Conservation (phyloP, 2,329 filamentous ascomycete genomes). For the Colletotrichum kahawae region DNA sequence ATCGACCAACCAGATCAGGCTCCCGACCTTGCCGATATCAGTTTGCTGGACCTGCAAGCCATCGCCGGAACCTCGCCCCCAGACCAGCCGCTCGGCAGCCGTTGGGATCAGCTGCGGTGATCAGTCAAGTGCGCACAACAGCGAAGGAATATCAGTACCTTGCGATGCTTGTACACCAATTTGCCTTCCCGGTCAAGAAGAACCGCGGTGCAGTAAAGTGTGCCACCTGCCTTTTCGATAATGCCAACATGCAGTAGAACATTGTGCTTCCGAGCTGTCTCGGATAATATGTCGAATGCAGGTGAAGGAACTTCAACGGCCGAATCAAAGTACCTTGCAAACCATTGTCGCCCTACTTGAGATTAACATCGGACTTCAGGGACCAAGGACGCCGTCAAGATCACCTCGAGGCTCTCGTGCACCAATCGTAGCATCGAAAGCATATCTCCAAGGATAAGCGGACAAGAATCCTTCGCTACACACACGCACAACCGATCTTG, state of each 20-base stretch:
- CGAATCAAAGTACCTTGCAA: slow-evolving; percentile 42
- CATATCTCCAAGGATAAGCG: slow-evolving; percentile 47
- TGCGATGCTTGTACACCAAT: slow-evolving; percentile 40
- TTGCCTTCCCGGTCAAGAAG: slow-evolving; percentile 40
- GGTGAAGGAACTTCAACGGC: slow-evolving; percentile 42
- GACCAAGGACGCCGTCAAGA: neutral
- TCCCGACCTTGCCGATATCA: slow-evolving; percentile 44
- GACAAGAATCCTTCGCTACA: slow-evolving; percentile 42
- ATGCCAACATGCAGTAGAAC: slow-evolving; percentile 42
- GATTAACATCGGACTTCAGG: neutral
- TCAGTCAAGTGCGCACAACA: neutral
- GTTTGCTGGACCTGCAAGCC: slow-evolving; percentile 42
- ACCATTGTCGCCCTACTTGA: slow-evolving; percentile 42
- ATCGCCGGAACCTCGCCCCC: slow-evolving; percentile 51
- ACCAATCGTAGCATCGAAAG: slow-evolving; percentile 47
- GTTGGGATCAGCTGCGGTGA: slow-evolving; percentile 37
- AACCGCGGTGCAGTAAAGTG: slow-evolving; percentile 44
- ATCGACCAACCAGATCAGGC: slow-evolving; percentile 38
- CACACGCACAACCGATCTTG: neutral
- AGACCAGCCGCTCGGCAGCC: slow-evolving; percentile 43
- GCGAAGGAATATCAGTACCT: slow-evolving; percentile 28
- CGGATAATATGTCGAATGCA: slow-evolving; percentile 36
- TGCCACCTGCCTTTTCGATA: slow-evolving; percentile 45
- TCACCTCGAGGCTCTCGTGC: slow-evolving; percentile 42
- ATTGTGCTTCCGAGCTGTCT: slow-evolving; percentile 36